Base-by-base conservation (phyloP, 2,329 filamentous ascomycete species). In the Colletotrichum tropicale region DNA sequence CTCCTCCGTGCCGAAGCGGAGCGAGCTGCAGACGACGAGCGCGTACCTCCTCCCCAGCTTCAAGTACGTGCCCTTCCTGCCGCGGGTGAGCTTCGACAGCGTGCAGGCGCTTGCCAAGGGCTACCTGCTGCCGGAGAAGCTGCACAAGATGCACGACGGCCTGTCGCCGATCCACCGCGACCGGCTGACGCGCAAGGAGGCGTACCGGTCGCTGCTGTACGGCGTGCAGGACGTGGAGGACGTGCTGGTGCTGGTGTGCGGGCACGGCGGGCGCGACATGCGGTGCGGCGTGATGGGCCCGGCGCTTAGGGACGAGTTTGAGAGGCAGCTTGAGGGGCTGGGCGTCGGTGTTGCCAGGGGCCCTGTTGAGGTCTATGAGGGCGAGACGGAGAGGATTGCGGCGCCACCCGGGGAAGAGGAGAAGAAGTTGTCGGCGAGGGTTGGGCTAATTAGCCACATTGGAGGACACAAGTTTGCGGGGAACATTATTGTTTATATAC, bases 401-500 rank as follows among this genome's bases (percentile, higher is more conserved):
- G 73, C 56, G 70, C 26, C 58, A 60, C n/a, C 52, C 71, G 8
- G 58, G 72, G 70, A 48, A 1, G 58, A 70, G 60, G 75, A 77
- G 80, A 79, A 7, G 66, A 62, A 76, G 78, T 78, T 75, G 8
- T 86, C 88, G 1, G 94, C 92, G 3, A 86, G 92, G 64, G 90
- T 96, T 1, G 95, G 91, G 0, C 80, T 93, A 70, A 94, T 96
- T 71, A 95, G 93, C 76, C 95, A 98, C 80, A 93, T 98, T 69
- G 94, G 95, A 1, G 95, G 95, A 0, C 95, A 98, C 84, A 96
- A 96, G 82, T 96, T 93, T 82, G 95, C 95, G 0, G 95, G 95
- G 2, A 98, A 98, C 82, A 91, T 96, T 43, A 95, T 97, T 64
- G 85, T 97, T 2, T 97, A 97, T 80, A 82, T 97, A 7, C 95